phyloP scores from a whole-genome alignment of 768 basidiomycete species.

The Serendipita indica region DNA sequence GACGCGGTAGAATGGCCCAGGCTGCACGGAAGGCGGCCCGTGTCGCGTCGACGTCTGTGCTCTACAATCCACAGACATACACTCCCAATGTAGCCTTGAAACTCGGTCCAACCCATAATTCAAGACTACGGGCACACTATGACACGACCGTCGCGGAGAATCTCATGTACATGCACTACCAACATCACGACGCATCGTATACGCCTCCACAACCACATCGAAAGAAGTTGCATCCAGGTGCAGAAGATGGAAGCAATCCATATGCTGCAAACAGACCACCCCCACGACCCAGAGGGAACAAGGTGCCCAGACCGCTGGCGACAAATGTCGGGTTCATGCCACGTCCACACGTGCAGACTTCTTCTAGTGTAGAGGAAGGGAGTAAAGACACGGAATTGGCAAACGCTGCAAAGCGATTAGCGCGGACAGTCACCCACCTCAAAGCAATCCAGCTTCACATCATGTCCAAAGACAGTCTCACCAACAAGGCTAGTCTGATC shows the following conservation, averaged over 20 bases:
- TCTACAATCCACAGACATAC: background rate
- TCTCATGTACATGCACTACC: slow-evolving; percentile 89
- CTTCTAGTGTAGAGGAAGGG: slow-evolving; percentile 13
- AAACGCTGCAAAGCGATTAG: slow-evolving; percentile 46
- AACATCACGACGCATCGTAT: slow-evolving; percentile 30
- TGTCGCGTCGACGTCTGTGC: background rate
- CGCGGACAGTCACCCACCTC: slow-evolving; percentile 56
- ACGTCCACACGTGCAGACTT: background rate
- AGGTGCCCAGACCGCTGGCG: background rate
- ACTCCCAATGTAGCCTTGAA: background rate
- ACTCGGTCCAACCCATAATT: slow-evolving; percentile 33
- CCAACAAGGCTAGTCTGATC: slow-evolving; percentile 56
- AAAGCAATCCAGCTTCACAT: slow-evolving; percentile 78
- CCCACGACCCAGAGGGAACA: slow-evolving; percentile 10
- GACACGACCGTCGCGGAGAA: slow-evolving; percentile 66
- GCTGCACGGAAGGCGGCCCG: background rate
- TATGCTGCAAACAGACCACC: slow-evolving; percentile 16
- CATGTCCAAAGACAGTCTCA: slow-evolving; percentile 67
- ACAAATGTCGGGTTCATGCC: slow-evolving; percentile 9
- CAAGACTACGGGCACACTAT: slow-evolving; percentile 75
- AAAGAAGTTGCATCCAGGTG: background rate
- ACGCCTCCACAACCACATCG: background rate
- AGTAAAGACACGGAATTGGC: slow-evolving; percentile 36
- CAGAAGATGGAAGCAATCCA: background rate
- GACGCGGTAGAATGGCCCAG: background rate